Conservation (phyloP, 768 basidiomycete genomes). For the Infundibulicybe gibba region DNA sequence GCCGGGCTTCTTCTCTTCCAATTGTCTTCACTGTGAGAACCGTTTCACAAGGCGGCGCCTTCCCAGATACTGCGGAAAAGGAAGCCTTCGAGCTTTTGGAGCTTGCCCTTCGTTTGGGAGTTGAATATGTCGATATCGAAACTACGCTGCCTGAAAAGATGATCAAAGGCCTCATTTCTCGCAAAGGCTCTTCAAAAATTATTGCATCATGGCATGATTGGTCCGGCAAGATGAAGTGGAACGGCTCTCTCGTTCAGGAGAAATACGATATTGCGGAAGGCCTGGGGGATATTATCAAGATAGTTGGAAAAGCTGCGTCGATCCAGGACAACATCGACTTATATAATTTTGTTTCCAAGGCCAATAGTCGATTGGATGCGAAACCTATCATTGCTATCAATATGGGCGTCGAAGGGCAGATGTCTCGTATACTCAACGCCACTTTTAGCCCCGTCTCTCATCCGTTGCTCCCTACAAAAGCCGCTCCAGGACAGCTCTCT, state of each 20-base stretch:
- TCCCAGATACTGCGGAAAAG: slow-evolving; percentile 73
- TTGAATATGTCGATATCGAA: slow-evolving; percentile 94
- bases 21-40: slow-evolving; percentile 92
- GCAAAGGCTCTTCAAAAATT: slow-evolving; percentile 73
- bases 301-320: slow-evolving; percentile 79
- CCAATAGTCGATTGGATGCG: slow-evolving; percentile 34
- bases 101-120: slow-evolving; percentile 76
- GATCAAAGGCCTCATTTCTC: slow-evolving; percentile 53
- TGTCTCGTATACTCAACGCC: slow-evolving; percentile 83
- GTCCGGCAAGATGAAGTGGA: slow-evolving; percentile 84
- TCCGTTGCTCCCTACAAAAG: slow-evolving; percentile 75
- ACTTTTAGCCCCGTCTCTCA: slow-evolving; percentile 92
- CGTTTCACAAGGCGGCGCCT: slow-evolving; percentile 84
- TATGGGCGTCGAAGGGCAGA: slow-evolving; percentile 85
- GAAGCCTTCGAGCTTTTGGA: slow-evolving; percentile 74
- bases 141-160: slow-evolving; percentile 64
- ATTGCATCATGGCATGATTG: slow-evolving; percentile 97
- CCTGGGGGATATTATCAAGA: slow-evolving; percentile 88
- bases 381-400: slow-evolving; percentile 95
- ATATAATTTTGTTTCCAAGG: slow-evolving; percentile 61
- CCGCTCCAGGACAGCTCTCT: slow-evolving; percentile 92
- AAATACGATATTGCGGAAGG: slow-evolving; percentile 64
- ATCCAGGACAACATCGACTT: slow-evolving; percentile 80
- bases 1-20: slow-evolving; percentile 75
- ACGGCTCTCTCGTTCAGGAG: slow-evolving; percentile 56